Conservation (phyloP, 176 grass and related monocot species). For the Oryza rufipogon region DNA sequence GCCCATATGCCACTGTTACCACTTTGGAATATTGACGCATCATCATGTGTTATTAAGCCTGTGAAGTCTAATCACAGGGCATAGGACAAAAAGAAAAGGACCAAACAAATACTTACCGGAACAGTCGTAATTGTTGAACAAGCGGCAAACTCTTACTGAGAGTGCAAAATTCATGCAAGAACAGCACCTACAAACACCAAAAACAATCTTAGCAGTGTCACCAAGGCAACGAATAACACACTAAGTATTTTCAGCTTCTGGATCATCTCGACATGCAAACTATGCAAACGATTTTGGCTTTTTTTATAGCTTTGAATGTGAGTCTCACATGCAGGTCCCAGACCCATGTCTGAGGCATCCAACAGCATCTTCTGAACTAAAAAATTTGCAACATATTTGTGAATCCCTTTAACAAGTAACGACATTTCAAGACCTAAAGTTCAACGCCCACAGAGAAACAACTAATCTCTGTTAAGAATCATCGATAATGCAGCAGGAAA, state of each 20-base stretch:
- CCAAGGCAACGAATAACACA: slow-evolving; percentile 27
- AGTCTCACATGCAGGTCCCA: not conserved
- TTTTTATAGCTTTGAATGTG: slow-evolving; percentile 11
- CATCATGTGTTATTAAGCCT: slow-evolving; percentile 29
- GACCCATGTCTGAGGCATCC: not conserved
- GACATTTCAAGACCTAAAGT: slow-evolving; percentile 20
- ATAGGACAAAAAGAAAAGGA: slow-evolving; percentile 15
- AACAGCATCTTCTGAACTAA: not conserved
- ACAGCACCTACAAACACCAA: slow-evolving; percentile 70
- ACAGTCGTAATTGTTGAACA: slow-evolving; percentile 93
- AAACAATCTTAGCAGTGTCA: slow-evolving; percentile 39
- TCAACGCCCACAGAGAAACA: slow-evolving; percentile 12
- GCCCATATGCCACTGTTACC: slow-evolving; percentile 27
- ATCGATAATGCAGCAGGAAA: slow-evolving; percentile 19
- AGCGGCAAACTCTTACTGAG: slow-evolving; percentile 94
- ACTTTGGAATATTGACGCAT: slow-evolving; percentile 22
- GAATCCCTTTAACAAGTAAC: slow-evolving; percentile 33
- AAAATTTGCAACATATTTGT: slow-evolving; percentile 10
- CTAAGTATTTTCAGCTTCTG: slow-evolving; percentile 33
- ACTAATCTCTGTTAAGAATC: slow-evolving; percentile 23
- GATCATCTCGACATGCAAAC: slow-evolving; percentile 31
- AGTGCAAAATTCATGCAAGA: slow-evolving; percentile 97
- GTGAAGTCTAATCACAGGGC: not conserved
- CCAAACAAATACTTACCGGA: slow-evolving; percentile 64
- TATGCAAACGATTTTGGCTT: not conserved